Evolutionary conservation across 208 protist genomes (phyloP), one percentile per base, ranked within the genome.

Genomic region (Leptomonas pyrrhocoris): DNA sequence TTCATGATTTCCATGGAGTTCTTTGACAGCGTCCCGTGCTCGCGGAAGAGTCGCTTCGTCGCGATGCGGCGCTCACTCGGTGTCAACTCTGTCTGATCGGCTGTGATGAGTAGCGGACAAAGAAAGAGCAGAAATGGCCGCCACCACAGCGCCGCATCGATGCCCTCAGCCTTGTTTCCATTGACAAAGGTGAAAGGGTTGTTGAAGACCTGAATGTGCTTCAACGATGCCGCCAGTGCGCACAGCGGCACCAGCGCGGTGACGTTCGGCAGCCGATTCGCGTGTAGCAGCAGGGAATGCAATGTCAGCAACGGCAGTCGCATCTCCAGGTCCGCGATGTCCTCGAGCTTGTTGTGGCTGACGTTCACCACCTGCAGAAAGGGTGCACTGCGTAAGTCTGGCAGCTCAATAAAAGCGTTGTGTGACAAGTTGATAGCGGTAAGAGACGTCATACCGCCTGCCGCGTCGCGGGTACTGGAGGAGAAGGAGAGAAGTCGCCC

Each of bases 351-450:
- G 78, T 94, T 96, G 73, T 96, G 56, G 36, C 86, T 75, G 15
- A 94, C 59, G 69, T 91, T 73, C 25, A 96, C 77, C 59, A 80
- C 70, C 66, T 85, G 58, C 30, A 96, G 76, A 19, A 72, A n/a
- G 7, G 85, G 86, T 50, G 88, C 75, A n/a, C 70, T 71, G 50
- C 91, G 86, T 21, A 96, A 69, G 65, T 93, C 85, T 3, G 91
- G 91, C 11, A 96, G 36, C 48, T 93, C 88, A 28, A 90, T 68
- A 1, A 96, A 70, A n/a, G 75, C 77, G 70, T 96, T 96, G 80
- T 94, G 86, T 0, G 84, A 78, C 12, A 96, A 53, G 65, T 96
- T 80, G 16, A 96, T 64, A 9, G 68, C 27, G 11, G 75, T 79
- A 42, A 96, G 70, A 16, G 45, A 48, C 31, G 69, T 45, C 0